Base-by-base conservation (phyloP, 495 filamentous ascomycete genomes). In the Aspergillus baeticus region DNA sequence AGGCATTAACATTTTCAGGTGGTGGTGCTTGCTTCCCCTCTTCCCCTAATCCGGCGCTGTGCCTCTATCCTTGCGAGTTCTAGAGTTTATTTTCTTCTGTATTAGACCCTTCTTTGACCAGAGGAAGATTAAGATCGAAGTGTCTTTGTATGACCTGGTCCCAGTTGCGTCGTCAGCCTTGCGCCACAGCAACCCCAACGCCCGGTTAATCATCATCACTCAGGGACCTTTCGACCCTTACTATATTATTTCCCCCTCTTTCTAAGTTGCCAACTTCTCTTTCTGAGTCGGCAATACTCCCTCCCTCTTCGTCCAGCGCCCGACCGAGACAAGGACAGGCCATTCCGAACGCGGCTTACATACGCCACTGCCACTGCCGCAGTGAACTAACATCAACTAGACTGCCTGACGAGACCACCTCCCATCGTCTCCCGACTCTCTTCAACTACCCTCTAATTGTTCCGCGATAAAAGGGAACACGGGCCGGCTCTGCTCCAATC, bases 331-430 rank as follows among this genome's bases (percentile, higher is more conserved):
- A 42, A 41, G n/a, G 23, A 35, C 35, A 49, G 41, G 42, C 48
- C 22, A 48, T 44, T 53, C 48, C 41, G 53, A 52, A 57, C 48
- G 35, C 54, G 58, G 58, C 58, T 61, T 56, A 61, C 58, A 57
- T 61, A 55, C 58, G 47, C 58, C 52, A 39, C 52, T 50, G 47
- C 58, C 52, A 39, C 52, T 50, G 31, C 58, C 51, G 22, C 55
- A 26, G 47, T 36, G 33, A 35, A 33, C 46, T 50, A 50, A 49
- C 46, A 36, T 29, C 15, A 36, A 49, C 46, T 49, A 36, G 31
- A 50, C 47, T 21, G 29, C 36, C 43, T 29, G 43, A 50, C 47
- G 18, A 50, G 46, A 44, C 41, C 29, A 20, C 37, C 46, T n/a
- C 46, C 33, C 38, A 34, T 43, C 38, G 21, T 43, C 20, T 36